Base-by-base conservation (phyloP, 768 basidiomycete species). In the Suillus spraguei region DNA sequence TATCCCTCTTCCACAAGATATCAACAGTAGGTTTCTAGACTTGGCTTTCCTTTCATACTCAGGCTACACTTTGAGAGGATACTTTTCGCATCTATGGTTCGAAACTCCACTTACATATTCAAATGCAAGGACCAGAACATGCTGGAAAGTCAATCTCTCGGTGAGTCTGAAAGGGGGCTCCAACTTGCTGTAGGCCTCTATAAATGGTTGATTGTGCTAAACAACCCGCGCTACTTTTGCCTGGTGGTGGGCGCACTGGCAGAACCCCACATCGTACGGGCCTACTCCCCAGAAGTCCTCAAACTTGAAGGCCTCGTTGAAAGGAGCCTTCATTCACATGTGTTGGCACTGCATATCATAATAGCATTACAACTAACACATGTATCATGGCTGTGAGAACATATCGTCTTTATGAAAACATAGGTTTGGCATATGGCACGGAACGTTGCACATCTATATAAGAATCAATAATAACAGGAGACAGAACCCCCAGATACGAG, bases 1-100 rank as follows among this genome's bases (percentile, higher is more conserved):
- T 16, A 39, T 39, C 38, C 22, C 55, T 56, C 55, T 56, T 39
- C 55, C 38, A n/a, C 38, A n/a, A 39, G 24, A 28, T 56, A 56
- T 24, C 17, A 39, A n/a, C 39, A 56, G 55, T 39, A 10, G 55
- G 55, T 39, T 35, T 17, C 38, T 36, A 24, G 14, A 3, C 35
- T 55, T 36, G 22, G 36, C 36, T 46, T 46, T 42, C 17, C 20
- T 3, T n/a, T 36, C 38, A 14, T 14, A 39, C 38, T 28, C 13
- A 20, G 22, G 2, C 35, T 38, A 22, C n/a, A 36, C 3, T 1
- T n/a, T 36, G 35, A 54, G 35, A 11, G 20, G 20, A 28, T 7
- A 17, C 16, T 5, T 52, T 20, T 17, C 10, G 28, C 28, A 32
- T 52, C 2, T n/a, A 20, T 53, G 9, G 32, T n/a, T n/a, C n/a